Conservation (phyloP, 164 flowering plant species). For the Sextonia rubra region DNA sequence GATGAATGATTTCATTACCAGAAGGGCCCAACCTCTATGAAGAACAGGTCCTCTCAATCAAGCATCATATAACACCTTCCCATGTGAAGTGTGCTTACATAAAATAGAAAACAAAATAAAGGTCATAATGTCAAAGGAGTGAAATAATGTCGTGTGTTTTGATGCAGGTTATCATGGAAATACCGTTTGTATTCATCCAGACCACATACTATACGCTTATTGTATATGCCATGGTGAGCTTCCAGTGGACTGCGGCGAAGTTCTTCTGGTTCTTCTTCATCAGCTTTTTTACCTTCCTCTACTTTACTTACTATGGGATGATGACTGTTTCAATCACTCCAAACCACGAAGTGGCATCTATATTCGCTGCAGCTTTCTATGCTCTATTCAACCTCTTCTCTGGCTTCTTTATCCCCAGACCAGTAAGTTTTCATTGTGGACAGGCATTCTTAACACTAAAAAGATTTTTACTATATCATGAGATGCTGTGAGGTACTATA, state of each 20-base stretch:
- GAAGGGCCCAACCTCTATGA: too few relatives aligned
- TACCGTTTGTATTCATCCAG: constrained; percentile 39
- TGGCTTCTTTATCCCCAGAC: constrained; percentile 80
- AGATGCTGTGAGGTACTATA: too few relatives aligned
- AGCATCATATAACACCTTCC: neutral
- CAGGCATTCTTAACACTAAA: too few relatives aligned
- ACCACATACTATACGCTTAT: constrained; percentile 33
- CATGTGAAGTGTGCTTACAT: neutral
- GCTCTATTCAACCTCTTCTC: constrained; percentile 78
- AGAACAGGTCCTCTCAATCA: too few relatives aligned
- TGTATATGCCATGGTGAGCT: constrained; percentile 47
- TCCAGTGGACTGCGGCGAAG: constrained; percentile 37
- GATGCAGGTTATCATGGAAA: constrained; percentile 34
- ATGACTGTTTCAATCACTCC: constrained; percentile 53
- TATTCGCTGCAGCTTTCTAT: constrained; percentile 72
- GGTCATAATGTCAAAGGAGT: neutral
- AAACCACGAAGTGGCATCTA: constrained; percentile 42
- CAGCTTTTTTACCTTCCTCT: constrained; percentile 39
- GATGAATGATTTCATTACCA: too few relatives aligned
- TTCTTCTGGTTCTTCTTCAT: constrained; percentile 48
- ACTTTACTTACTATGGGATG: constrained; percentile 60
- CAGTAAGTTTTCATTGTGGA: constrained; percentile 33
- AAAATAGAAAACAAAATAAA: neutral
- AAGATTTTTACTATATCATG: too few relatives aligned
- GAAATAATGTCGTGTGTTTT: neutral